phyloP scores from a whole-genome alignment of 164 flowering plant species.

The Dillenia turbinata region DNA sequence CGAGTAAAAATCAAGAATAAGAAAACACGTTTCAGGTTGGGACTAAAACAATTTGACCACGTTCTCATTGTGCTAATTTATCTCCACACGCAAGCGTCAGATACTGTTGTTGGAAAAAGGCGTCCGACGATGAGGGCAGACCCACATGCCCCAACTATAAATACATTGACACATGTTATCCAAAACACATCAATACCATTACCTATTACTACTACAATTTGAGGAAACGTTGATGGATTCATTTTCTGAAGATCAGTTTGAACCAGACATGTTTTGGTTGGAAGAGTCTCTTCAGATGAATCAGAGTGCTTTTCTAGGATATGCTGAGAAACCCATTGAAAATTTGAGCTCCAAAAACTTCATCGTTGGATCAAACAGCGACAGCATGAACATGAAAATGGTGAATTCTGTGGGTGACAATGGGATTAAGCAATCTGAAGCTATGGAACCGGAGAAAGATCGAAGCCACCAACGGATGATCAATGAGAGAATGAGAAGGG shows the following conservation, averaged over 20 bases:
- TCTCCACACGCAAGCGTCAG: too few relatives aligned
- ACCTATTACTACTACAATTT: too few relatives aligned
- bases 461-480: constrained; percentile 40
- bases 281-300: constrained; percentile 5
- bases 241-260: constrained; percentile 2
- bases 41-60: too few relatives aligned
- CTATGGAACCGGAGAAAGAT: constrained; percentile 14
- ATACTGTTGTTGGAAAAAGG: too few relatives aligned
- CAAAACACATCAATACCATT: too few relatives aligned
- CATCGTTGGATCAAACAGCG: neutral
- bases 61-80: too few relatives aligned
- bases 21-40: too few relatives aligned
- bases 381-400: constrained; percentile 45
- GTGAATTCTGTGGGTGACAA: constrained; percentile 30
- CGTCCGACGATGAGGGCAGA: too few relatives aligned
- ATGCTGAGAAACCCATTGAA: constrained; percentile 8
- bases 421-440: neutral
- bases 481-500: constrained; percentile 52
- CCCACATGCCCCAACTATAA: too few relatives aligned
- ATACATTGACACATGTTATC: too few relatives aligned
- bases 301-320: constrained; percentile 29
- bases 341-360: neutral
- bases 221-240: constrained; percentile 10
- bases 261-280: constrained; percentile 10
- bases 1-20: too few relatives aligned